phyloP scores from a whole-genome alignment of 306 rosid species.

The Citrullus amarus region DNA sequence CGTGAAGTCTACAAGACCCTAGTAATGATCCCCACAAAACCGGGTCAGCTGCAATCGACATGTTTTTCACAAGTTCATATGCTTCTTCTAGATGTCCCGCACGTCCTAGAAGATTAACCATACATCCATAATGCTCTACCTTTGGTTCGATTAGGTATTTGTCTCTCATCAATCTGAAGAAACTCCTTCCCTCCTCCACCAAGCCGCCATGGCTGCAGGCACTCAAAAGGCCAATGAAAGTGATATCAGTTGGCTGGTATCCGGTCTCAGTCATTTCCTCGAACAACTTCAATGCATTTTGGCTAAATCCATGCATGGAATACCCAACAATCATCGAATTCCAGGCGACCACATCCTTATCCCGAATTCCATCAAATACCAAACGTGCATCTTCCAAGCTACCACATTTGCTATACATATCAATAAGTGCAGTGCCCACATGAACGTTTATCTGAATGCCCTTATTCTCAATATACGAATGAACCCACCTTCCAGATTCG shows the following conservation, averaged over 20 bases:
- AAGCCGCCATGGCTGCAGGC: slow-evolving; percentile 70
- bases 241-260: slow-evolving; percentile 38
- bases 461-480: slow-evolving; percentile 37
- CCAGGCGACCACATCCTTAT: slow-evolving; percentile 64
- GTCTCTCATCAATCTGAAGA: slow-evolving; percentile 47
- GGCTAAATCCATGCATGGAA: slow-evolving; percentile 54
- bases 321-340: slow-evolving; percentile 70
- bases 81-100: slow-evolving; percentile 65
- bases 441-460: slow-evolving; percentile 31
- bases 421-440: slow-evolving; percentile 64
- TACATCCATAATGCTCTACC: slow-evolving; percentile 74
- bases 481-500: slow-evolving; percentile 72
- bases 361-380: slow-evolving; percentile 35
- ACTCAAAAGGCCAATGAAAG: slow-evolving; percentile 52
- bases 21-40: slow-evolving; percentile 75
- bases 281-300: slow-evolving; percentile 53
- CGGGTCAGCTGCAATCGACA: slow-evolving; percentile 54
- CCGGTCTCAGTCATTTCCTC: slow-evolving; percentile 33
- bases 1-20: slow-evolving; percentile 69
- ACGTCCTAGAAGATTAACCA: slow-evolving; percentile 71
- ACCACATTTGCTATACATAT: slow-evolving; percentile 73
- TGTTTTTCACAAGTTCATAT: slow-evolving; percentile 45
- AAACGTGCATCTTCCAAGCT: slow-evolving; percentile 51
- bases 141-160: slow-evolving; percentile 38
- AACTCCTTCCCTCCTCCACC: slow-evolving; percentile 38